Evolutionary conservation across 495 filamentous ascomycete genomes (phyloP), one percentile per base, ranked within the genome.

Genomic region (Astrocystis sublimbata): DNA sequence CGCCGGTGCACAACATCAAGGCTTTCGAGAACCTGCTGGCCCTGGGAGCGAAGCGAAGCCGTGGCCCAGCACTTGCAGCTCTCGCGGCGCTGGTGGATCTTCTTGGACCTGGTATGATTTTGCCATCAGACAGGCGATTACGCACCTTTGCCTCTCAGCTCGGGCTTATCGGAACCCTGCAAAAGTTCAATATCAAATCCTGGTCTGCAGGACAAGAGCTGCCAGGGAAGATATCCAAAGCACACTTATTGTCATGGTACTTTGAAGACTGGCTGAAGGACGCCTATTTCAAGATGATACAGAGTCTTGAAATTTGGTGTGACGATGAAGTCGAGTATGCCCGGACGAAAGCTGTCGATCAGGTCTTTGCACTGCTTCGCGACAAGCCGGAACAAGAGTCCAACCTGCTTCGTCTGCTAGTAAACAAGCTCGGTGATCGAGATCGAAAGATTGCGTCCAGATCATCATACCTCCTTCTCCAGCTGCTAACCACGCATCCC

Each of bases 301-400:
- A 93, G 76, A 85, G 92, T 41, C 81, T 98, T 6, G 94, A 98
- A 68, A 79, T 83, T 19, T 96, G 96, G 89, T 96, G 89, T 67
- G 89, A 88, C 51, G 94, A 98, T 68, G 93, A 97, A 75, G 88
- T 98, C 41, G 91, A 92, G 67, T 97, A 92, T 73, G 90, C 96
- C 15, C 84, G 93, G 58, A 88, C 86, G 19, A 86, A 91, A 60
- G 90, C 93, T 13, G 79, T 98, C 15, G 92, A 90, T 51, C 93
- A 93, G 55, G 88, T 97, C 31, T 97, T 84, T 68, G 92, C 94
- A 64, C 79, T 98, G 13, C 81, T 98, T 31, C 92, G 89, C 72
- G 92, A 94, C 74, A 98, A 97, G 75, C 94, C 94, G 1, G 94
- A 98, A 73, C 96, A 98, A 71, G 94, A 98, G 74, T 88, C 92